Evolutionary conservation across 2,329 filamentous ascomycete species (phyloP), one percentile per base, ranked within the genome.

Genomic region (Trichothecium sympodiale): DNA sequence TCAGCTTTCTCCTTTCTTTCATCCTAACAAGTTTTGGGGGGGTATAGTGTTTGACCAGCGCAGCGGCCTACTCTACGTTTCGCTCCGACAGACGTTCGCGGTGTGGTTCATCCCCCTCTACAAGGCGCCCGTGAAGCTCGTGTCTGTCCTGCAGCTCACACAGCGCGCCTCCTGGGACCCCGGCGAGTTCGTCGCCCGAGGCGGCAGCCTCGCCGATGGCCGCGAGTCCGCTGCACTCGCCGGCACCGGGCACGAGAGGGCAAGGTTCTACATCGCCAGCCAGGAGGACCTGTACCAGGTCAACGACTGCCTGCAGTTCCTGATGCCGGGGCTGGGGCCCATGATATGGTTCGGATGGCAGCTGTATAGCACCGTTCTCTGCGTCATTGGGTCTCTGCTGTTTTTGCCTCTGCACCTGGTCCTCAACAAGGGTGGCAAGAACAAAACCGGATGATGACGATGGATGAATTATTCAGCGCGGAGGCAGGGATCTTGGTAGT

Each of bases 251-350:
- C 39, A 41, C 3, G 48, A 47, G 25, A 48, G 38, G n/a, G 38
- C 43, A 15, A 51, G 44, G 23, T 91, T 87, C 60, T 83, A 79
- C 52, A 88, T 94, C 43, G 56, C 65, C 6, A 71, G 67, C 14
- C 87, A 94, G 53, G 78, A 93, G 44, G 86, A 94, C 51, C 60
- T 88, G 7, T 94, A 94, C 50, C 83, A 89, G 48, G 66, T 76
- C 1, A 79, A 77, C 33, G 80, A 94, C 45, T 80, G 79, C 42
- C 62, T 89, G 41, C 79, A 80, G 46, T 91, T 93, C 50, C 46
- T 88, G 14, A 48, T 71, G 13, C 76, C 80, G 9, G 68, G 72
- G 0, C 57, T 79, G 0, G 76, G 74, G 0, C 57, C 64, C 7
- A 49, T 71, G 17, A 55, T 86, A 2, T 64, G 72, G 56, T 43